These are phyloP conservation scores for Trametes cinnabarina DNA, from an alignment of 768 basidiomycete genomes.

Conservation along the genomic window DNA sequence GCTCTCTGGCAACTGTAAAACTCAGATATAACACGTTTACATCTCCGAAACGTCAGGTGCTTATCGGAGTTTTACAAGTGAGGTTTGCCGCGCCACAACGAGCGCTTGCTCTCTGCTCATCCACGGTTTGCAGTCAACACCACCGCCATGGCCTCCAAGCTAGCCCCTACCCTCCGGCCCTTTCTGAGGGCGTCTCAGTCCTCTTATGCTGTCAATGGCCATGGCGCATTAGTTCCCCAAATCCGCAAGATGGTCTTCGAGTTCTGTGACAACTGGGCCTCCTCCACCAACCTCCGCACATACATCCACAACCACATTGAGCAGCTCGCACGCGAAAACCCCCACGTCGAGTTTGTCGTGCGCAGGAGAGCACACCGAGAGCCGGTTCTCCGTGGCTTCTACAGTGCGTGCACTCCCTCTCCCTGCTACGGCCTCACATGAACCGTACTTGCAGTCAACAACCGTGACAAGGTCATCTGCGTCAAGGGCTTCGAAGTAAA, in stretches of 20 bases:
- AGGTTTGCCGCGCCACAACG: background rate
- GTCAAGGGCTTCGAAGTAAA: conserved; percentile 73
- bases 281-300: conserved; percentile 67
- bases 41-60: conserved; percentile 30
- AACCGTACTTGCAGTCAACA: conserved; percentile 57
- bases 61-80: background rate
- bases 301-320: conserved; percentile 66
- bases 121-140: background rate
- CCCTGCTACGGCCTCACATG: background rate
- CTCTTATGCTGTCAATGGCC: conserved; percentile 72
- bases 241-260: conserved; percentile 87
- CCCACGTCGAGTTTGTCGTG: conserved; percentile 84
- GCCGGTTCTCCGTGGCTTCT: conserved; percentile 82
- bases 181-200: conserved; percentile 48
- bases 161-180: conserved; percentile 32
- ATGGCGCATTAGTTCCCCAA: conserved; percentile 68
- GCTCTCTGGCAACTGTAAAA: background rate
- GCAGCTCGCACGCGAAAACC: conserved; percentile 64
- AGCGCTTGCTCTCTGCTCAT: background rate
- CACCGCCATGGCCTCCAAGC: conserved; percentile 35
- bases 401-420: conserved; percentile 30
- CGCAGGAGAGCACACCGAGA: conserved; percentile 71
- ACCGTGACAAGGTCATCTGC: conserved; percentile 84
- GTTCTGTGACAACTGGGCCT: conserved; percentile 81
- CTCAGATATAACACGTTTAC: background rate